phyloP scores from a whole-genome alignment of 2,329 filamentous ascomycete species.

The Ascochyta clinopodiicola region DNA sequence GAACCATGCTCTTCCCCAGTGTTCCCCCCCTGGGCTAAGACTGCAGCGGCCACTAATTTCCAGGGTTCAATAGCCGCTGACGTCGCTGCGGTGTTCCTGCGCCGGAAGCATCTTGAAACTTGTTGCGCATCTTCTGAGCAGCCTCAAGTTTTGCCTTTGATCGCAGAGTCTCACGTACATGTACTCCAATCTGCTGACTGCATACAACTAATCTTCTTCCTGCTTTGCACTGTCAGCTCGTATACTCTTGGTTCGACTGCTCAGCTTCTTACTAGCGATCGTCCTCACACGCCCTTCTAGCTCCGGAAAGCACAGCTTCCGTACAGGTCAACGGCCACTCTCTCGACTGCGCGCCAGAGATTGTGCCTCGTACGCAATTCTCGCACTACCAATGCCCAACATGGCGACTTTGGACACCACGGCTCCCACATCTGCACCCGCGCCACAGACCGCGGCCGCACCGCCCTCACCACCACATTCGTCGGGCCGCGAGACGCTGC shows the following conservation, averaged over 20 bases:
- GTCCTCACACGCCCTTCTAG: constrained; percentile 20
- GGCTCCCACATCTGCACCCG: constrained; percentile 10
- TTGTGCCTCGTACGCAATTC: neutral
- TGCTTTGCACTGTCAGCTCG: constrained; percentile 5
- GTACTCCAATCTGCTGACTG: constrained; percentile 9
- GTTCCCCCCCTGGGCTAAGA: constrained; percentile 1
- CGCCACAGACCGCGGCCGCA: constrained; percentile 19
- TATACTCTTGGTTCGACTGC: constrained; percentile 16
- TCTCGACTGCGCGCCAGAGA: neutral
- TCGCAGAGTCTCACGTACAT: constrained; percentile 10
- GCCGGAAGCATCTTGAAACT: constrained; percentile 22
- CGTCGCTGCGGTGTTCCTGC: constrained; percentile 33
- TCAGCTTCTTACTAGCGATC: constrained; percentile 22
- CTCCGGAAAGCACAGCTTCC: constrained; percentile 29
- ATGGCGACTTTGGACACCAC: constrained; percentile 30
- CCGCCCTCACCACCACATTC: constrained; percentile 37
- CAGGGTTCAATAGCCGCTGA: constrained; percentile 33
- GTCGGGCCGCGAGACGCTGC: constrained; percentile 20
- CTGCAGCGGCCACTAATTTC: constrained; percentile 18
- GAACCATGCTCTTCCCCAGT: neutral
- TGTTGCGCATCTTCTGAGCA: constrained; percentile 16
- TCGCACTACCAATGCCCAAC: neutral
- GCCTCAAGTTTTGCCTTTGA: constrained; percentile 22
- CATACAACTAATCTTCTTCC: neutral
- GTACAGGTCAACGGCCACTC: constrained; percentile 16